Evolutionary conservation across 495 filamentous ascomycete genomes (phyloP).

Genomic region (Chaetomidium leptoderma): DNA sequence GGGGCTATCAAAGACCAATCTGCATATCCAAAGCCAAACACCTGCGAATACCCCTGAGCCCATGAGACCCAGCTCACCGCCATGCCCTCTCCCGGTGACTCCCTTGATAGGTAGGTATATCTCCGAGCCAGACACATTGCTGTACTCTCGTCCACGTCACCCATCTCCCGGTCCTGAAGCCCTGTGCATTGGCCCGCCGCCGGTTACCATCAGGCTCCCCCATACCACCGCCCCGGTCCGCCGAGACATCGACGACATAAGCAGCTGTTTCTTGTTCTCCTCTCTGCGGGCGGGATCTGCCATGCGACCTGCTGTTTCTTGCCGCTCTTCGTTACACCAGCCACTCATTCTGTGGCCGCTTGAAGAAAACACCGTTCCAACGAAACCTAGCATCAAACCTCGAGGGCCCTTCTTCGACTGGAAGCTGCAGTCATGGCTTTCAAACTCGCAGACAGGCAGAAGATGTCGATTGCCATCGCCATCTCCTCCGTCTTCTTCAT

Average conservation of each 20-base stretch:
- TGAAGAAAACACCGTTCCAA: not conserved
- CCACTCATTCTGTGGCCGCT: not conserved
- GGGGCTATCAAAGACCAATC: not conserved
- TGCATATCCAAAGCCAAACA: too few species aligned
- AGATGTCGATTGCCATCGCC: constrained; percentile 56
- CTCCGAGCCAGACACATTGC: not conserved
- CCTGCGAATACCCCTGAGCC: too few species aligned
- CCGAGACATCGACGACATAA: not conserved
- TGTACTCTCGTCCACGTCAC: constrained; percentile 13
- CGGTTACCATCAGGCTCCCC: not conserved
- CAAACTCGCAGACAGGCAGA: constrained; percentile 11
- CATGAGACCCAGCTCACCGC: not conserved
- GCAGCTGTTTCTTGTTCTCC: not conserved
- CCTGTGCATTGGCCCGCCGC: constrained; percentile 5
- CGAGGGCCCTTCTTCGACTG: not conserved
- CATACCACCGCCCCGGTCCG: not conserved
- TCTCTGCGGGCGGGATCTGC: not conserved
- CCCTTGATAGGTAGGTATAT: not conserved
- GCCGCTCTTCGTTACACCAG: not conserved
- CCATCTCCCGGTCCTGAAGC: not conserved
- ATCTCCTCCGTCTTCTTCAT: constrained; percentile 83
- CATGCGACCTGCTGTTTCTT: not conserved
- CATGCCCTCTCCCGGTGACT: not conserved
- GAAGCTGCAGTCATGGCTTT: not conserved
- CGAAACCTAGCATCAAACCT: not conserved